Base-by-base conservation (phyloP, 73 alveolate genomes). In the Paramecium tetraurelia region DNA sequence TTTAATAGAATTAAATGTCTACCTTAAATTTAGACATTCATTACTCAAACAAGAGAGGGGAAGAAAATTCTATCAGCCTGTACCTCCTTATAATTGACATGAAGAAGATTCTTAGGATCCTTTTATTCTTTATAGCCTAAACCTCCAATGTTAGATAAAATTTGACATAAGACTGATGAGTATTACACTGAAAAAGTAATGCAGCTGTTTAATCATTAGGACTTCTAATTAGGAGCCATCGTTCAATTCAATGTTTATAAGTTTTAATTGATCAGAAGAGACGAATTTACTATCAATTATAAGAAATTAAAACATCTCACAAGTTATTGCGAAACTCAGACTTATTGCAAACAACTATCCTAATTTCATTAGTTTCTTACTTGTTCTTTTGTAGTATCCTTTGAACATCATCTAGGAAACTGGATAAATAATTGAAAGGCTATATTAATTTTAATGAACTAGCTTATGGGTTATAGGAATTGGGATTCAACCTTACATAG, bases 61-160 rank as follows among this genome's bases (percentile, higher is more conserved):
- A 63, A 95, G 95, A 88, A 89, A 93, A 31, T 95, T 94, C 43
- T 94, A 95, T 63, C 96, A 95, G 38, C 99, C 98, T 38, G 95
- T 95, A 6, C 99, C 99, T 38, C 97, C 97, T 8, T 96, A 97
- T 87, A 98, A 98, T 94, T 99, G 99, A 10, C 95, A 83, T 85
- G 99, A 96, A 88, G 99, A 97, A 86, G 99, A 98, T 95, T 96
- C 99, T 36, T 84, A 18, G 98, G 99, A 68, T 94, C 96, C 31
- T 99, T 98, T n/a, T 89, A 87, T 57, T 86, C 95, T 58, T 93
- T 97, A 8, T 84, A 94, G 69, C 99, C 99, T 44, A 97, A 96
- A 93, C 96, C 98, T 7, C 99, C 99, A 44, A 95, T 85, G 93
- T 96, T 86, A 94, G 95, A 68, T 96, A 98, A 84, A 96, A 96